phyloP scores from a whole-genome alignment of 805 yeast species.

The Kockiozyma suomiensis region DNA sequence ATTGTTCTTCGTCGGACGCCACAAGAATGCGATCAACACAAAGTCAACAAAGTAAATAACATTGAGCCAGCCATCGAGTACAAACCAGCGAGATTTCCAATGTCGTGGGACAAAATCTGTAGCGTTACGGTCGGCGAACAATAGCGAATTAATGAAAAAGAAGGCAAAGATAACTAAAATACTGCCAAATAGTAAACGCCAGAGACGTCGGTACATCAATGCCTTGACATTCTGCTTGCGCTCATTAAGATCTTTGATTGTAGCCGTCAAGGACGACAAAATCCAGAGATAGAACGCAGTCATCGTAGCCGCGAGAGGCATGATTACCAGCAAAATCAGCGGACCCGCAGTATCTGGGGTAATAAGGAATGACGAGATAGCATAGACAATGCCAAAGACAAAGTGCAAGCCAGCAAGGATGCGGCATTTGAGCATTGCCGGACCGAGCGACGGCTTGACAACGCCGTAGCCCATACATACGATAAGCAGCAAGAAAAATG shows the following conservation, averaged over 20 bases:
- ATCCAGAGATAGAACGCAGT: constrained; percentile 74
- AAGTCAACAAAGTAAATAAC: constrained; percentile 83
- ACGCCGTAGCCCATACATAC: constrained; percentile 94
- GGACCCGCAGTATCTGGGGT: constrained; percentile 52
- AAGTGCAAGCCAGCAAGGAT: constrained; percentile 61
- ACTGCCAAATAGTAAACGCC: constrained; percentile 73
- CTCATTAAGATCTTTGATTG: constrained; percentile 70
- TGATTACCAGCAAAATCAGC: constrained; percentile 58
- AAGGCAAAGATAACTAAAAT: constrained; percentile 72
- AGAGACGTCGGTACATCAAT: constrained; percentile 77
- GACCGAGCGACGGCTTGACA: constrained; percentile 77
- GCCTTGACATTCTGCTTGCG: constrained; percentile 93
- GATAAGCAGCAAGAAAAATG: constrained; percentile 81
- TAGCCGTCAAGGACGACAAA: constrained; percentile 69
- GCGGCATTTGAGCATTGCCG: constrained; percentile 73
- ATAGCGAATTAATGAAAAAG: constrained; percentile 66
- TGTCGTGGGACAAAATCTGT: constrained; percentile 78
- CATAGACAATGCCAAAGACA: constrained; percentile 55
- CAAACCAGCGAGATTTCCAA: constrained; percentile 90
- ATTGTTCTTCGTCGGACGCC: constrained; percentile 98
- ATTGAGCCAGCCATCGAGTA: constrained; percentile 94
- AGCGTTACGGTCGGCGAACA: constrained; percentile 71
- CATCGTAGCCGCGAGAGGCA: constrained; percentile 74
- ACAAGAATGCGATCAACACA: constrained; percentile 79
- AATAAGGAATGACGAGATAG: constrained; percentile 55